Evolutionary conservation across 352 stramenopile genomes (phyloP), one percentile per base, ranked within the genome.

Genomic region (Pythium dissimile): DNA sequence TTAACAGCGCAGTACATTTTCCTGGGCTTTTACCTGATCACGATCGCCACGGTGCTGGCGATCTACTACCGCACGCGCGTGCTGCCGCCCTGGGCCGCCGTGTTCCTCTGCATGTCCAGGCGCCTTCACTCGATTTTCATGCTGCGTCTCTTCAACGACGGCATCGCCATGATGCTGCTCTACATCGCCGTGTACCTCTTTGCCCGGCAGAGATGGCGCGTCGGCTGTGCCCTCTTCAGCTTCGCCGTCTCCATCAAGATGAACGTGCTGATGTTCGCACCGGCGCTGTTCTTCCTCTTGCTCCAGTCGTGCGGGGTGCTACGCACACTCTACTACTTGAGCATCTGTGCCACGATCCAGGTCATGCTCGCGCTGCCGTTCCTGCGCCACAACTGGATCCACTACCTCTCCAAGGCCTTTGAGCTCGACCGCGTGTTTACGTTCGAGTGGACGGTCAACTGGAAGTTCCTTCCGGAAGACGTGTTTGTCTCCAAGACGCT

Each of bases 381-480:
- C 78, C 72, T 99, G 53, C 80, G 86, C 26, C 80, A 89, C 32
- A 96, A 98, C 78, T 97, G 95, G 65, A 72, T 92, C 59, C 95
- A 77, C 59, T 99, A 99, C 77, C 43, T 99, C 34, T 76, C 79
- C 31, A 98, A 98, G 60, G 93, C 97, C 11, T 99, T 99, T 70
- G 96, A 99, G 59, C 84, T 99, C 31, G 96, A 70, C 41, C 91
- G 97, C 31, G 95, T 99, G 26, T 99, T 99, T 68, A 97, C 94
- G 58, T 98, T 95, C 80, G 94, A 98, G 75, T 99, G 97, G 97
- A 99, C 97, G 13, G 97, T 99, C 27, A 99, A 99, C 84, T 99
- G 92, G 81, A 97, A 97, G 55, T 97, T 92, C 54, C 51, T 96
- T 12, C 59, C 80, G 7, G 84, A 93, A 67, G 80, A 89, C 8